These are phyloP conservation scores for Arthrinium puccinioides DNA, from an alignment of 2,329 filamentous ascomycete genomes.

Conservation along the genomic window DNA sequence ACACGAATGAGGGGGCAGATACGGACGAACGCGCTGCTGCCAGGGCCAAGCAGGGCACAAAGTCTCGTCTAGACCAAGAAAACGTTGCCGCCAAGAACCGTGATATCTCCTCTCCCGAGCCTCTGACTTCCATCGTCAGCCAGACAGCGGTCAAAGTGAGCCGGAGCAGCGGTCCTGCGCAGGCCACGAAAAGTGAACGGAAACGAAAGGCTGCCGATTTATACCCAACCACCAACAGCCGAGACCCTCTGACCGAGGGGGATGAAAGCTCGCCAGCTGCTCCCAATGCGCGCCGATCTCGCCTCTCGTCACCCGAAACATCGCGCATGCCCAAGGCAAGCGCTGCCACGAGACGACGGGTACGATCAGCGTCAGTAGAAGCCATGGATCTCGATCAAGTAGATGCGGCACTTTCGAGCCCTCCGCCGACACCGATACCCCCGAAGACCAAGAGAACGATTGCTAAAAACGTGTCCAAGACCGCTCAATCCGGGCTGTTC, in stretches of 20 bases:
- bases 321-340: constrained; percentile 3
- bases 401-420: constrained; percentile 19
- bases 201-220: constrained; percentile 2
- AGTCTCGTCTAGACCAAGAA: too few relatives aligned
- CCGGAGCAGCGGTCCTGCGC: too few relatives aligned
- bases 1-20: too few relatives aligned
- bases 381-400: constrained; percentile 13
- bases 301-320: constrained; percentile 11
- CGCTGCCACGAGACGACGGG: constrained; percentile 7
- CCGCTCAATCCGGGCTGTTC: constrained; percentile 5
- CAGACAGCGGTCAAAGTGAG: too few relatives aligned
- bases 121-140: too few relatives aligned
- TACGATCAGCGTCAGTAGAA: constrained; percentile 11
- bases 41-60: too few relatives aligned
- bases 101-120: too few relatives aligned
- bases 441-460: constrained; percentile 7
- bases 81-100: too few relatives aligned
- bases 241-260: neutral
- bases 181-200: neutral
- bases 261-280: neutral
- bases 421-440: constrained; percentile 19
- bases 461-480: constrained; percentile 2
- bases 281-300: constrained; percentile 11
- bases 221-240: neutral
- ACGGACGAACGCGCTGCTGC: too few relatives aligned